Percentiles rank a stretch among this genome's conserved stretches.
Evolutionary conservation across 352 stramenopile genomes (phyloP).

Genomic region (Pseudoperonospora humuli): DNA sequence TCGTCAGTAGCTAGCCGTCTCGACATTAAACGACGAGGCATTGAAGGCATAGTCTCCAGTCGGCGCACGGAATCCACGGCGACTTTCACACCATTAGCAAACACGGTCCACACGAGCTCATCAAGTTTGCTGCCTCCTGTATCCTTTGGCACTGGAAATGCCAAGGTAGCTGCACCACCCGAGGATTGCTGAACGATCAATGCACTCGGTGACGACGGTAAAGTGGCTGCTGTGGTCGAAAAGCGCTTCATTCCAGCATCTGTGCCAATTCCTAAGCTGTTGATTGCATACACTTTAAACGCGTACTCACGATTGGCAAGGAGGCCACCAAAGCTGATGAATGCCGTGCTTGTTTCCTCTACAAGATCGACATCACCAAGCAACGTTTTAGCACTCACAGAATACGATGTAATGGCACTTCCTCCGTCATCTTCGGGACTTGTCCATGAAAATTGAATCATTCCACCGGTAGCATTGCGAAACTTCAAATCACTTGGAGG

Average conservation of each 20-base stretch:
- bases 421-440: slow-evolving; percentile 47
- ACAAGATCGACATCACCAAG: neutral
- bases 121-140: slow-evolving; percentile 28
- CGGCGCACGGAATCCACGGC: slow-evolving; percentile 10
- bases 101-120: slow-evolving; percentile 33
- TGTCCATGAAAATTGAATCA: slow-evolving; percentile 34
- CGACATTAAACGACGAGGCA: neutral
- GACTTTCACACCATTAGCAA: slow-evolving; percentile 31
- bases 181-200: slow-evolving; percentile 22
- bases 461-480: slow-evolving; percentile 26
- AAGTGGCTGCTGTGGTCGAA: slow-evolving; percentile 18
- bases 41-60: neutral
- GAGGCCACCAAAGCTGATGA: slow-evolving; percentile 30
- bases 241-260: slow-evolving; percentile 21
- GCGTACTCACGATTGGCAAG: slow-evolving; percentile 32
- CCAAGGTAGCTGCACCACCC: slow-evolving; percentile 33
- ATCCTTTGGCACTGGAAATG: slow-evolving; percentile 28
- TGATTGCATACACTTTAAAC: slow-evolving; percentile 44
- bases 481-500: slow-evolving; percentile 21
- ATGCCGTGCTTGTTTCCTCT: neutral
- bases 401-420: slow-evolving; percentile 34
- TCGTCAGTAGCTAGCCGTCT: slow-evolving; percentile 2
- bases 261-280: slow-evolving; percentile 31
- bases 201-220: slow-evolving; percentile 23
- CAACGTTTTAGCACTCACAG: slow-evolving; percentile 20